Base-by-base conservation (phyloP, 2,329 filamentous ascomycete genomes). In the Cytospora schulzeri region DNA sequence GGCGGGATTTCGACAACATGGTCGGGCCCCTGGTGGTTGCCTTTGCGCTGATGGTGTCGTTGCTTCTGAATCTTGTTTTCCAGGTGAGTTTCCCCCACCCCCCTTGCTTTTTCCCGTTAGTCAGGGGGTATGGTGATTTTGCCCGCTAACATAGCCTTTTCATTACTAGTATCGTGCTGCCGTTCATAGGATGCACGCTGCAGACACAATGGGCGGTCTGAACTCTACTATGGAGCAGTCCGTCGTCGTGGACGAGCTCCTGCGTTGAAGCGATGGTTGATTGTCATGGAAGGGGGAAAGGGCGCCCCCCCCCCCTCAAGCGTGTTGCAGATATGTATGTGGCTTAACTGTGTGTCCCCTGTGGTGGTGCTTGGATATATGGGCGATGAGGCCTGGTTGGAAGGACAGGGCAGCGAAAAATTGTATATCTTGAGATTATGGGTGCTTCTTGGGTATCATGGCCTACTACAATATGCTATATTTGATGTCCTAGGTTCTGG, bases 1-100 rank as follows among this genome's bases (percentile, higher is more conserved):
- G 92, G 12, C 94, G 90, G 76, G 93, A 98, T 71, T 96, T 99
- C 76, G 94, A 99, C 76, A 95, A 93, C 71, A 80, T 94, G 72
- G 77, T 92, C 66, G 95, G 95, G 0, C 95, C 95, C 0, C 78
- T 97, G 62, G 83, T 96, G 11, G 89, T 98, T 52, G 95, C 91
- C 72, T 77, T 90, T 45, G 91, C 93, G 4, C 76, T 99, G 73
- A 89, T 91, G 68, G 73, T 89, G 57, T 93, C 93, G 8, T 77
- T 99, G 73, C 82, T 92, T 66, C 75, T 97, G 71, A 99, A 99
- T 76, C 96, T 98, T 79, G 85, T 85, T 28, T 92, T 98, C 75
- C 93, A 94, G 83, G 90, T 92, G 77, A 75, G 83, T 74, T 51
- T n/a, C 63, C 29, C 35, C n/a, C 33, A 19, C 63, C 29, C 35